A percentile compares a stretch with the other conserved stretches of the same genome.
Conservation (phyloP, 148 eudicot species). For the Chenopodium suecicum region DNA sequence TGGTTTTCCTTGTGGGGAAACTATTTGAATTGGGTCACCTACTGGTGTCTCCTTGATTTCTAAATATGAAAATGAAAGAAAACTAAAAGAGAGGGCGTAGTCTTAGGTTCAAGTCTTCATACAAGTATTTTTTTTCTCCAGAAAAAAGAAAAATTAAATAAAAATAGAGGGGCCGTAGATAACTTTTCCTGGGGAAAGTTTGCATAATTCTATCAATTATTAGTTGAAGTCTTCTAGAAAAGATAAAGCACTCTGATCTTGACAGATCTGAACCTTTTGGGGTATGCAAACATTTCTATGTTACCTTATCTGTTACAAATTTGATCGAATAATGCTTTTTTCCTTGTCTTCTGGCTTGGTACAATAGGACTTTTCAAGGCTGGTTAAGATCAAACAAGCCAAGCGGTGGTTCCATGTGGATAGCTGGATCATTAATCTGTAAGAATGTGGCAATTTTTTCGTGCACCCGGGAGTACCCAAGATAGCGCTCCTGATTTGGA, state of each 20-base stretch:
- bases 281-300: neutral
- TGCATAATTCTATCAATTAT: constrained; percentile 10
- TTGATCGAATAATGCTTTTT: neutral
- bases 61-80: constrained; percentile 8
- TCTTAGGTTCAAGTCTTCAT: no score
- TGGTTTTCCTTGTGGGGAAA: constrained; percentile 18
- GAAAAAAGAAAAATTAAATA: no score
- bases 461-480: neutral
- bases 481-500: neutral
- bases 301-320: neutral
- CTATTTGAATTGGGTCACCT: neutral
- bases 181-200: neutral
- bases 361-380: neutral
- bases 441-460: neutral
- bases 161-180: no score
- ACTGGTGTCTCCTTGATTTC: constrained; percentile 10
- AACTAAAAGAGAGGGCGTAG: neutral
- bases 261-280: neutral
- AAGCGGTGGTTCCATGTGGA: neutral
- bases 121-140: no score
- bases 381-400: neutral
- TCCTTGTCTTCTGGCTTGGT: neutral
- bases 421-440: neutral
- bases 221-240: neutral
- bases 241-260: neutral